phyloP scores from a whole-genome alignment of 2,329 filamentous ascomycete genomes.

The Scytalidium lignicola region DNA sequence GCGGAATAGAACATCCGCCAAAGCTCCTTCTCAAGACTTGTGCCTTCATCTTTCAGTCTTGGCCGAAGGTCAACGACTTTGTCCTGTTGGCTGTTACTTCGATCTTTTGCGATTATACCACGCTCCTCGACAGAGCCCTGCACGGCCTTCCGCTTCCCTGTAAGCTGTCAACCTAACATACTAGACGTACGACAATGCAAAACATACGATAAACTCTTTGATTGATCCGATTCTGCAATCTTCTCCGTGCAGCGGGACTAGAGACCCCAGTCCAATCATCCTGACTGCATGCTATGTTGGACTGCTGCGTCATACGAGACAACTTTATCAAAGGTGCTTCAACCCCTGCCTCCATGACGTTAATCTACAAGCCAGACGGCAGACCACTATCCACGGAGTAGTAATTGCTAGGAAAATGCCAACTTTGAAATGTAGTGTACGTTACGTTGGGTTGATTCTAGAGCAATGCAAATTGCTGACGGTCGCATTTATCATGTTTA shows the following conservation, averaged over 20 bases:
- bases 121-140: not conserved
- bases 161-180: not conserved
- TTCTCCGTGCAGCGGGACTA: constrained; percentile 24
- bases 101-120: not conserved
- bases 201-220: constrained; percentile 30
- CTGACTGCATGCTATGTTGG: constrained; percentile 4
- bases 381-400: too few relatives aligned
- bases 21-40: not conserved
- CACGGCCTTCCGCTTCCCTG: not conserved
- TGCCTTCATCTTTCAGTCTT: not conserved
- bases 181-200: too few relatives aligned
- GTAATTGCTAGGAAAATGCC: too few relatives aligned
- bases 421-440: too few relatives aligned
- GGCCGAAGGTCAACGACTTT: too few relatives aligned
- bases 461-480: too few relatives aligned
- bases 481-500: too few relatives aligned
- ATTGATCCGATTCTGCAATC: constrained; percentile 29
- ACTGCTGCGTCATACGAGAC: constrained; percentile 5
- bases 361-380: too few relatives aligned
- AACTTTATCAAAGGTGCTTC: not conserved
- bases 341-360: too few relatives aligned
- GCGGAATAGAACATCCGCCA: not conserved
- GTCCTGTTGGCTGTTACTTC: too few relatives aligned
- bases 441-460: too few relatives aligned
- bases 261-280: constrained; percentile 31